Evolutionary conservation across 306 rosid species (phyloP), one percentile per base, ranked within the genome.

Genomic region (Pueraria montana): DNA sequence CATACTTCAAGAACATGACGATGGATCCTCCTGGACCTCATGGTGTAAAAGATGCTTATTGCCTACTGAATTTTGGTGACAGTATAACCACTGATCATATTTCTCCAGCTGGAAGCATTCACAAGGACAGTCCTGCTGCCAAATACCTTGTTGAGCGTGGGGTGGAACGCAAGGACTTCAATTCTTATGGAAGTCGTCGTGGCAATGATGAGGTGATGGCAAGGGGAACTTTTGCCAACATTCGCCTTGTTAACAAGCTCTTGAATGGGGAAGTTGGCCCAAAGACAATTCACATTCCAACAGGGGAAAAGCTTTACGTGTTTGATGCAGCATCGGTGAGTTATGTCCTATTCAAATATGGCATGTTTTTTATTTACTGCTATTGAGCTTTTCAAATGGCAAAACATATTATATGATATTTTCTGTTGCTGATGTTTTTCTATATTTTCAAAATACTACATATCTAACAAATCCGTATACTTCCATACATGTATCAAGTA

Each of bases 181-280:
- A 95, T 86, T 93, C 98, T 76, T 93, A 95, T 66, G 98, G 99
- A 81, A 93, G 99, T 82, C 94, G 96, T 12, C 93, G 96, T 50
- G 99, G 98, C 63, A 95, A 95, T 84, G 99, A 93, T 86, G 99
- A 95, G 83, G 87, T 95, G 72, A 95, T 95, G 99, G 98, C 94
- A 38, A 87, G 99, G 50, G 99, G 99, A 81, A 95, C 99, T 61
- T 95, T 95, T 89, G 97, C 96, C 58, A 92, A 95, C 83, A 95
- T 93, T 59, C 97, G 97, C 77, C 64, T 95, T 70, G 98, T 95
- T 71, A 92, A 93, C 91, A 95, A 95, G 89, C 96, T 95, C 69
- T 84, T 95, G 87, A 91, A 92, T 40, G 98, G 98, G 38, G 98
- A 93, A 88, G 98, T 92, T 46, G 97, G 98, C 14, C 92, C 97